Evolutionary conservation across 2,329 filamentous ascomycete genomes (phyloP).

Genomic region (Venturia carpophila): DNA sequence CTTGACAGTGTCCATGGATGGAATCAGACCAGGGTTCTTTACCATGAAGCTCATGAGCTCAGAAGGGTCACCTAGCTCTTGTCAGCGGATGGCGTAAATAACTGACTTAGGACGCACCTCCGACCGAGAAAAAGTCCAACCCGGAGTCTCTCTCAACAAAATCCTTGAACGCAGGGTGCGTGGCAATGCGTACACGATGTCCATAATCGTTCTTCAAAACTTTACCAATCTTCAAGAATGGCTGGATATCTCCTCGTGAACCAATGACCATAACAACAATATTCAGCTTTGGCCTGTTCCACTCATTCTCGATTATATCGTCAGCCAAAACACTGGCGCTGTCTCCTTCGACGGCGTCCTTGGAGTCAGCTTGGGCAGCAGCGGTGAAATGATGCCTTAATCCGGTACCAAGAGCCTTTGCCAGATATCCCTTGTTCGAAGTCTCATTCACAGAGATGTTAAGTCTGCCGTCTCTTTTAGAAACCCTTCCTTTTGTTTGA

Average conservation of each 20-base stretch:
- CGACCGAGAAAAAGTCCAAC: constrained; percentile 73
- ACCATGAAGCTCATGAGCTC: constrained; percentile 88
- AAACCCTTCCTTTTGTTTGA: constrained; percentile 56
- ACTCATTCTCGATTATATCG: constrained; percentile 16
- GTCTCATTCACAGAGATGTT: constrained; percentile 67
- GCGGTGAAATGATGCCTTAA: constrained; percentile 47
- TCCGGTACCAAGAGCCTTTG: constrained; percentile 61
- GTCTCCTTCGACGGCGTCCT: constrained; percentile 3
- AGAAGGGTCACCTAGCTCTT: constrained; percentile 53
- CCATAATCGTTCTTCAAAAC: constrained; percentile 62
- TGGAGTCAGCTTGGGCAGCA: constrained; percentile 4
- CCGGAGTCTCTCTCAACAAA: constrained; percentile 66
- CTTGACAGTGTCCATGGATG: constrained; percentile 62
- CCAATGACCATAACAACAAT: constrained; percentile 82
- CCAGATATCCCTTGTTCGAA: constrained; percentile 60
- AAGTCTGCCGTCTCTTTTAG: constrained; percentile 60
- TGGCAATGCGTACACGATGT: constrained; percentile 70
- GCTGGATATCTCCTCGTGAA: constrained; percentile 71
- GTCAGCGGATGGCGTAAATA: background rate
- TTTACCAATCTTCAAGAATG: constrained; percentile 68
- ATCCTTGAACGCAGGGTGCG: constrained; percentile 67
- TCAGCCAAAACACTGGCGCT: background rate
- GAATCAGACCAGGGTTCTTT: constrained; percentile 71
- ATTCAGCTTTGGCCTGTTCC: constrained; percentile 51
- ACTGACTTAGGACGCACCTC: constrained; percentile 34